Base-by-base conservation (phyloP, 305 asterid species). In the Fraxinus dipetala region DNA sequence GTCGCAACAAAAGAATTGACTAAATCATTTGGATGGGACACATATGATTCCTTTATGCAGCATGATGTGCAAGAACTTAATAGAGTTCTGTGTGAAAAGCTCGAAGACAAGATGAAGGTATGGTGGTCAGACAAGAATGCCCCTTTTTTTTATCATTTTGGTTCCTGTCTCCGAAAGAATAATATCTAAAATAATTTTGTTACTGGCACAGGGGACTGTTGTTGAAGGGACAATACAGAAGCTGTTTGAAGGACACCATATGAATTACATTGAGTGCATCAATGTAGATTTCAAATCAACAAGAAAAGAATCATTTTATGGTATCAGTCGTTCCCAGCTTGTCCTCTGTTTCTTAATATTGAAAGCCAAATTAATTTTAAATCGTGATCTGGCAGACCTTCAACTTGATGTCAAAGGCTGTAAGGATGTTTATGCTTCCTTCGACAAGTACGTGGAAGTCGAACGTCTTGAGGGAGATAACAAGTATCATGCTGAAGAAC, bases 401-500 rank as follows among this genome's bases (percentile, higher is more conserved):
- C 99, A 95, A 84, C 98, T 95, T 80, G 99, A 95, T 85, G 99
- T 95, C 69, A 95, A 95, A 92, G 97, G 98, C 75, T 95, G 98
- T 79, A 89, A 86, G 83, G 97, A 95, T 88, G 97, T 94, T 22
- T 94, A 94, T 90, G 94, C 98, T 81, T 95, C 99, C 79, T 93
- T 95, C 85, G 99, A 95, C 86, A 95, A 95, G 89, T 95, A 95
- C 80, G 99, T 95, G 77, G 97, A 94, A 87, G 99, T 95, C 38
- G 99, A 95, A 81, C 91, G 92, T 69, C 97, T 93, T 35, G 99
- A 95, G 76, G 99, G 98, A 26, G 99, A 95, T 82, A 95, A 95
- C 90, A 95, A 93, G 74, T 95, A 95, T 83, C 98, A 95, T 38
- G 98, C 98, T 65, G 98, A 92, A 87, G 89, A 86, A 48, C 89